These are phyloP conservation scores for Leptomonas pyrrhocoris DNA, from an alignment of 208 protist species.

Conservation along the genomic window DNA sequence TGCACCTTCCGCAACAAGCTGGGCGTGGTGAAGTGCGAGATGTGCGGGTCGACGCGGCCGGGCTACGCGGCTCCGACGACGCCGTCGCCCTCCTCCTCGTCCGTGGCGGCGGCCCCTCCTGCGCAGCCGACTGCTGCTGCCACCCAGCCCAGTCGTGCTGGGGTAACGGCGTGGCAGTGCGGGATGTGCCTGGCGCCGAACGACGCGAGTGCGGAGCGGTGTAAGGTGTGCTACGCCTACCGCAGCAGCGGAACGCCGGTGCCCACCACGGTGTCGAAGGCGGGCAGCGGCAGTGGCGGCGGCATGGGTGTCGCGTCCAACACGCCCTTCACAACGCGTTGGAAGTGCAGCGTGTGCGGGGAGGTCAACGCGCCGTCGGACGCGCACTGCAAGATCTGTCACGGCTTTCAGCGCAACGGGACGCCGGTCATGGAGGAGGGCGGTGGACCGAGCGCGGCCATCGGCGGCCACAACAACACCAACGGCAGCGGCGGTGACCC, in stretches of 20 bases:
- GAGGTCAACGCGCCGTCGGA: conserved; percentile 45
- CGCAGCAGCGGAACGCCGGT: conserved; percentile 47
- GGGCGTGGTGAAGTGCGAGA: conserved; percentile 48
- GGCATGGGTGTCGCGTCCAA: conserved; percentile 8
- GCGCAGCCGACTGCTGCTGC: neutral
- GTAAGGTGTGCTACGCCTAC: conserved; percentile 62
- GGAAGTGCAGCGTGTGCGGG: conserved; percentile 70
- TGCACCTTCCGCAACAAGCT: conserved; percentile 85
- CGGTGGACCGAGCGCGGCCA: neutral
- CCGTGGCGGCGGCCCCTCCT: neutral
- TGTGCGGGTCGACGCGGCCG: conserved; percentile 63
- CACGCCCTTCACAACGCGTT: conserved; percentile 35
- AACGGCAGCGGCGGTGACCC: conserved; percentile 4
- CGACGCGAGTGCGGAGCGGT: conserved; percentile 44
- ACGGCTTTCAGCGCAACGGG: conserved; percentile 73
- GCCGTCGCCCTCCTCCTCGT: neutral
- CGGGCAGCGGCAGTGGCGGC: neutral
- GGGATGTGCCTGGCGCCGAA: conserved; percentile 68
- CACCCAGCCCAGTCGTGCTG: neutral
- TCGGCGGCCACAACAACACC: neutral
- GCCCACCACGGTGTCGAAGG: conserved; percentile 13
- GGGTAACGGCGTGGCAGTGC: conserved; percentile 71
- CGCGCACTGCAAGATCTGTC: conserved; percentile 59
- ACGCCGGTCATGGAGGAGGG: conserved; percentile 31
- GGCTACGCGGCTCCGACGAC: conserved; percentile 36